These are phyloP conservation scores for Rosellinia necatrix DNA, from an alignment of 2,329 filamentous ascomycete genomes.

Conservation along the genomic window DNA sequence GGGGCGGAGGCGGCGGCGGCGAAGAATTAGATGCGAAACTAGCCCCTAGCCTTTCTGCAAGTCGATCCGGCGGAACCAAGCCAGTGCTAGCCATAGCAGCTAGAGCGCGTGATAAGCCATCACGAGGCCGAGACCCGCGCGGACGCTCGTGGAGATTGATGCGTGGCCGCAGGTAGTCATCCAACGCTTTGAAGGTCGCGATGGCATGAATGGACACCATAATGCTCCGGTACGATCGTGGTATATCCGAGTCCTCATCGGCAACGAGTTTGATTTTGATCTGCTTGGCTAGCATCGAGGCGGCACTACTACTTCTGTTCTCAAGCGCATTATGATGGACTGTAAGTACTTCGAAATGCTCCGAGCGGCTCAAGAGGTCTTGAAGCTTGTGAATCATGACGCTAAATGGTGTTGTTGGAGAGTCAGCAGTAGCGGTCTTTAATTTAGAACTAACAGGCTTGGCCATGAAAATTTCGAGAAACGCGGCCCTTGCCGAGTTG, in stretches of 20 bases:
- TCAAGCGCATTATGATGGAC: constrained; percentile 93
- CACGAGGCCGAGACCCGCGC: constrained; percentile 62
- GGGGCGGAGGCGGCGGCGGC: constrained; percentile 46
- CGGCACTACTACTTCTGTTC: constrained; percentile 85
- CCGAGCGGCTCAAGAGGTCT: constrained; percentile 91
- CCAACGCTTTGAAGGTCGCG: constrained; percentile 93
- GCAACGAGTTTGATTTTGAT: constrained; percentile 86
- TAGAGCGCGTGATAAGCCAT: constrained; percentile 69
- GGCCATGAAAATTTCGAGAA: constrained; percentile 92
- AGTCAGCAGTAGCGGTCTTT: constrained; percentile 67
- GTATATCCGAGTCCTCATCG: constrained; percentile 89
- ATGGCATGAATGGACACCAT: constrained; percentile 99
- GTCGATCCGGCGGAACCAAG: constrained; percentile 56
- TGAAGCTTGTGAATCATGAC: constrained; percentile 92
- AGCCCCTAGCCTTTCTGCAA: constrained; percentile 50
- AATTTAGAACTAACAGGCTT: constrained; percentile 67
- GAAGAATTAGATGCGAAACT: constrained; percentile 45
- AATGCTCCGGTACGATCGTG: constrained; percentile 84
- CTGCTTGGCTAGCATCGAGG: constrained; percentile 96
- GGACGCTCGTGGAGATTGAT: constrained; percentile 81
- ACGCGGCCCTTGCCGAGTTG: constrained; percentile 75
- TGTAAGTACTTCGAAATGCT: constrained; percentile 97
- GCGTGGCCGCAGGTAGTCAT: constrained; percentile 91
- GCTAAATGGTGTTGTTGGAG: constrained; percentile 83
- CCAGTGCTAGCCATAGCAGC: constrained; percentile 76